Percentiles rank a stretch among this genome's conserved stretches.
Evolutionary conservation across 768 basidiomycete genomes (phyloP).

Genomic region (Phylloporus arenicola): DNA sequence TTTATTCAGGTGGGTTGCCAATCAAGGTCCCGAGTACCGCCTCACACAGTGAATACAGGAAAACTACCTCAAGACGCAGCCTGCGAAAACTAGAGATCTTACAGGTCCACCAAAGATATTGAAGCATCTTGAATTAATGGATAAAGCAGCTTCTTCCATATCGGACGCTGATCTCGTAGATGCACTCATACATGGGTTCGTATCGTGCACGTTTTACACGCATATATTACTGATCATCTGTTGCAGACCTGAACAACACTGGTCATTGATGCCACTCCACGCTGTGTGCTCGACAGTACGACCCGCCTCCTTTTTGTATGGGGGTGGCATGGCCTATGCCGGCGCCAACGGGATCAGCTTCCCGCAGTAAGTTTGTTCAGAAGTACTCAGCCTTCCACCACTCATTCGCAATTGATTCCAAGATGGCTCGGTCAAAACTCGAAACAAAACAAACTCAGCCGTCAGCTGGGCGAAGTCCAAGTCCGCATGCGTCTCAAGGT

Average conservation of each 20-base stretch:
- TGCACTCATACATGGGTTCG: conserved; percentile 84
- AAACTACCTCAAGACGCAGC: conserved; percentile 87
- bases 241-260: conserved; percentile 84
- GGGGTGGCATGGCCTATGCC: conserved; percentile 59
- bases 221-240: neutral
- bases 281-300: conserved; percentile 85
- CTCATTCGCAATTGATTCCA: conserved; percentile 1
- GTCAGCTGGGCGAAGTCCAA: conserved; percentile 86
- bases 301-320: conserved; percentile 82
- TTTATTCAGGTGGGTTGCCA: conserved; percentile 74
- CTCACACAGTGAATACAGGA: conserved; percentile 49
- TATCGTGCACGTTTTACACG: neutral
- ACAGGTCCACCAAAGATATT: conserved; percentile 61
- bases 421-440: conserved; percentile 99
- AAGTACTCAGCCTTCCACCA: neutral
- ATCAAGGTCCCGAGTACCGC: neutral
- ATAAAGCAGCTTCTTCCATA: conserved; percentile 84
- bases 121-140: conserved; percentile 76
- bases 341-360: conserved; percentile 68
- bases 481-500: conserved; percentile 93
- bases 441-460: conserved; percentile 74
- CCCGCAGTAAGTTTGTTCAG: conserved; percentile 63
- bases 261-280: conserved; percentile 92
- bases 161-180: conserved; percentile 96
- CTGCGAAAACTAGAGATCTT: conserved; percentile 51